Evolutionary conservation across 2,329 filamentous ascomycete genomes (phyloP), one percentile per base, ranked within the genome.

Genomic region (Biscogniauxia sp.): DNA sequence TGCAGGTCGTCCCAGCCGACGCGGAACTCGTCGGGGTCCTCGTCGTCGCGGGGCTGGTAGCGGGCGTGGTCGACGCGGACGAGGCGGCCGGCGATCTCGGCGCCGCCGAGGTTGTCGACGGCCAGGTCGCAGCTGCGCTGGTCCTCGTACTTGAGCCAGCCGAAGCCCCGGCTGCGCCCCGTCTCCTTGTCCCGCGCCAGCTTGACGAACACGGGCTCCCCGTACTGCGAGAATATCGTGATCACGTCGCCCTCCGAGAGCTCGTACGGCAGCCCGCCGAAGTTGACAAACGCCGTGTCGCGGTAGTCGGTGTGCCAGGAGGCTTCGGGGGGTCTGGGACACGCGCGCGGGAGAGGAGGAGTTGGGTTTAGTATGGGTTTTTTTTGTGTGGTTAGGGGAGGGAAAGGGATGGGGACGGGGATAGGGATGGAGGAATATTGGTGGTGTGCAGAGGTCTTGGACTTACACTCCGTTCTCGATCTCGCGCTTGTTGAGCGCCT

Each of bases 271-370:
- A 99, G 84, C 26, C 94, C 94, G 72, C 96, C 96, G 68, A 99
- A 93, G 81, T 97, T 97, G 74, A 99, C 81, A 76, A 94, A 99
- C 61, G 95, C 96, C 1, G 95, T 98, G 79, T 96, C 95, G 78
- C 92, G 91, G 78, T 98, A 99, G 80, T 99, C 96, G 75, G 90
- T 89, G 75, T 98, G 94, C 94, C 94, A 98, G 60, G 94, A 97
- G 65, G 90, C 94, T 77, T 93, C 88, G 51, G 93, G 89, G 2
- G 89, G 84, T 68, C 92, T 93, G 70, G 50, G 28, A 32, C 7
- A 7, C 7, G 28, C 7, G 28, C 5, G 26, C 5, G 26, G 9
- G 11, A 7, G 28, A 13, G 28, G 28, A 32, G 3, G 9, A 32
- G 26, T 28, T 32, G 11, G 28, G 7, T 32, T 32, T 32, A 32